Base-by-base conservation (phyloP, 768 basidiomycete genomes). In the Pisolithus albus region DNA sequence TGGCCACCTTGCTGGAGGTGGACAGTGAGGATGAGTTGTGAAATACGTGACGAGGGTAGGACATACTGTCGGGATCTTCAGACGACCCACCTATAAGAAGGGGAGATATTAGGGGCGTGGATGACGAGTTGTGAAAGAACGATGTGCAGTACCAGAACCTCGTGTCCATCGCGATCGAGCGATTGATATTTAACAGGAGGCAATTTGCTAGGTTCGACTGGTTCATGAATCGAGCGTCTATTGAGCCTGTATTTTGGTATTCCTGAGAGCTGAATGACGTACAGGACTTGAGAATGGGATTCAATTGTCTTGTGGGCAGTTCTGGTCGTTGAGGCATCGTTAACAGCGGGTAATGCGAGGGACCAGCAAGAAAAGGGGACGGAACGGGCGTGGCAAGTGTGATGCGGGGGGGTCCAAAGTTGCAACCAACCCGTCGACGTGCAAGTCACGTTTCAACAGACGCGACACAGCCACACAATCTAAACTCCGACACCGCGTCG, bases 161-260 rank as follows among this genome's bases (percentile, higher is more conserved):
- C 83, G 64, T 84, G 82, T 2, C 87, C 88, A 66, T 94, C 89
- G 56, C 90, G 82, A 60, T 83, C 83, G 46, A 96, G 82, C 55
- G 90, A 86, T 76, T 94, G 92, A 66, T 91, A 95, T 72, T 95
- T 95, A 44, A 94, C 91, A 39, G 79, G 75, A 36, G 86, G 86
- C 52, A 83, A 70, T 59, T 75, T 77, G 30, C 64, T 58, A 41
- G 65, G 50, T 60, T 74, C 74, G 44, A 72, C 77, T 76, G 46
- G 34, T 34, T 15, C 19, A 1, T 8, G 0, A 49, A 19, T 13
- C 21, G 7, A 24, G 46, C 0, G 42, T 55, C 21, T 47, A 34
- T 34, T 34, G 11, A 34, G 32, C 32, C 32, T 34, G 34, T 15
- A 34, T 34, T 34, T 15, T 15, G 34, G 34, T 23, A 15, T 1